Conservation (phyloP, 345 rosid species). For the Syzygium jambos region DNA sequence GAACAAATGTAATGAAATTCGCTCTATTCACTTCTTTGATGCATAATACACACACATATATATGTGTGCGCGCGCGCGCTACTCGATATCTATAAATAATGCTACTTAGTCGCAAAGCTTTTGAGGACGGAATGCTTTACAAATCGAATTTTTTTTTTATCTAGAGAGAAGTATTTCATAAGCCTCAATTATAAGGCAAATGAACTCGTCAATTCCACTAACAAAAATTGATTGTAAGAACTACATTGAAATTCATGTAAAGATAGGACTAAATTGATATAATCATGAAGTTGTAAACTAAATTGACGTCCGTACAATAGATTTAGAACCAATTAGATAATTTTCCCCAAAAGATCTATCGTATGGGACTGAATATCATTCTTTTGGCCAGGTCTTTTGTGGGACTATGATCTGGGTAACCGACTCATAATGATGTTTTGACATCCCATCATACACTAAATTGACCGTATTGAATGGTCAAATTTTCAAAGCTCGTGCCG, state of each 20-base stretch:
- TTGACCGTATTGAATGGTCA: neutral
- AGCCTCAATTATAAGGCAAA: neutral
- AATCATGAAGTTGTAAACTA: neutral
- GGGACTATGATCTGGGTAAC: neutral
- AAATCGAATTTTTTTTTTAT: neutral
- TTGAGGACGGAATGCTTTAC: neutral
- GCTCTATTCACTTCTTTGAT: neutral
- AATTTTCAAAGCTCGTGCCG: neutral
- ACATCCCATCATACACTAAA: neutral
- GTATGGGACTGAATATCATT: neutral
- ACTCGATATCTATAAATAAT: neutral
- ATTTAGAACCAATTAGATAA: fast-evolving
- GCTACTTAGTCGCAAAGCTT: neutral
- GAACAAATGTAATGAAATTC: neutral
- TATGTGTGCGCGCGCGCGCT: neutral
- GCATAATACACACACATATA: neutral
- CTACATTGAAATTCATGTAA: neutral
- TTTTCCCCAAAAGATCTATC: too few relatives aligned
- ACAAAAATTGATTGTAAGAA: neutral
- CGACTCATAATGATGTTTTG: neutral
- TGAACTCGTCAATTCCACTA: neutral
- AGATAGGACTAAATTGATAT: neutral
- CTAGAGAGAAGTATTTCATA: neutral
- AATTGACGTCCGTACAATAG: neutral
- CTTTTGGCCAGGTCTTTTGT: neutral